These are phyloP conservation scores for Iris macrosiphon DNA, from an alignment of 106 monocot species.

Conservation along the genomic window DNA sequence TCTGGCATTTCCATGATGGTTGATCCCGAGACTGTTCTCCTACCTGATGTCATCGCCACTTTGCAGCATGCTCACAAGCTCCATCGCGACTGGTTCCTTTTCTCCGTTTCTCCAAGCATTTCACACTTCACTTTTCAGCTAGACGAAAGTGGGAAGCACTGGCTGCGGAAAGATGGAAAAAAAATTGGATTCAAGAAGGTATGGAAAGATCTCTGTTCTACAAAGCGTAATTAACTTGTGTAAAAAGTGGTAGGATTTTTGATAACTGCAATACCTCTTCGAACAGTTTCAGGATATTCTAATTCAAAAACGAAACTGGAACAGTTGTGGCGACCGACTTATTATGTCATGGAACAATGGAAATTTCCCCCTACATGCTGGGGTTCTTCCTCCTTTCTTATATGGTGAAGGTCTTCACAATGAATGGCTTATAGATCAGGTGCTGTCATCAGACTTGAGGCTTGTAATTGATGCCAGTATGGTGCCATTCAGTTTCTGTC, in stretches of 20 bases:
- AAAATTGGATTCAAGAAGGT: slow-evolving; percentile 51
- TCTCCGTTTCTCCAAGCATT: slow-evolving; percentile 37
- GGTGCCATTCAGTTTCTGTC: slow-evolving; percentile 38
- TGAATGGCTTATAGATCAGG: slow-evolving; percentile 76
- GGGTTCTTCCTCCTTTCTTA: slow-evolving; percentile 78
- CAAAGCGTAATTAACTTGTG: background rate
- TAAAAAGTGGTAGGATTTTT: background rate
- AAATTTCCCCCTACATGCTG: slow-evolving; percentile 37
- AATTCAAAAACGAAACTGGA: slow-evolving; percentile 18
- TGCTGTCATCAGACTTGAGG: slow-evolving; percentile 61
- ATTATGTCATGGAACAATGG: slow-evolving; percentile 84
- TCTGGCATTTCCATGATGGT: slow-evolving; percentile 71
- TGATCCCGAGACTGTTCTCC: slow-evolving; percentile 77
- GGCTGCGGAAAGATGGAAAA: slow-evolving; percentile 40
- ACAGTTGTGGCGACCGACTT: slow-evolving; percentile 34
- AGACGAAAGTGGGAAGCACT: slow-evolving; percentile 28
- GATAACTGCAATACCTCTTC: slow-evolving; percentile 12
- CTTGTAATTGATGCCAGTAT: slow-evolving; percentile 65
- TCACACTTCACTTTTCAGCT: slow-evolving; percentile 51
- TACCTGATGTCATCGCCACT: slow-evolving; percentile 47
- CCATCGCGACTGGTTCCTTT: slow-evolving; percentile 70
- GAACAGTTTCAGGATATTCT: slow-evolving; percentile 57
- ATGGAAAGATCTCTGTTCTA: slow-evolving; percentile 11
- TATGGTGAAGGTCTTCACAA: slow-evolving; percentile 64
- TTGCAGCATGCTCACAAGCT: slow-evolving; percentile 46